Conservation (phyloP, 1,284 basidiomycete genomes). For the Amylostereum areolatum region DNA sequence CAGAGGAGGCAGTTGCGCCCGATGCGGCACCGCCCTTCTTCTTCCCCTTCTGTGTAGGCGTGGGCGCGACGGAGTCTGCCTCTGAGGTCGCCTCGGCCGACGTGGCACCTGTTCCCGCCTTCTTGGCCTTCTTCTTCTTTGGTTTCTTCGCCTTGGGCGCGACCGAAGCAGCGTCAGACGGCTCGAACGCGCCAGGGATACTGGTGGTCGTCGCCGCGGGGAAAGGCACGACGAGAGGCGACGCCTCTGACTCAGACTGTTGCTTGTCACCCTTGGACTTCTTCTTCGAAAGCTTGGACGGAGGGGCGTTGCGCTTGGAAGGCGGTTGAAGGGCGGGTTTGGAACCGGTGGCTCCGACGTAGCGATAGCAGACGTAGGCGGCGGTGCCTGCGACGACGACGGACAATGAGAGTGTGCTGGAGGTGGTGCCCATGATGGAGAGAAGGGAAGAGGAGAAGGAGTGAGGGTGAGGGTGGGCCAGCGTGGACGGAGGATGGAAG, state of each 20-base stretch:
- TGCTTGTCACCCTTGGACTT: conserved; percentile 31
- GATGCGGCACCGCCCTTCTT: conserved; percentile 12
- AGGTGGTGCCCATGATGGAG: conserved; percentile 40
- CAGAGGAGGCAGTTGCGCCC: conserved; percentile 13
- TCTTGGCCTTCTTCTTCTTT: conserved; percentile 43
- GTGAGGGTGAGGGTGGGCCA: too few species aligned
- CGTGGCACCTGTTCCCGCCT: conserved; percentile 20
- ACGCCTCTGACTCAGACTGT: conserved; percentile 9
- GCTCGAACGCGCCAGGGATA: conserved; percentile 42
- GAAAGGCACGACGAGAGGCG: conserved; percentile 29
- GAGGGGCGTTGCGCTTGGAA: conserved; percentile 11
- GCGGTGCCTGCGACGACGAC: conserved; percentile 38
- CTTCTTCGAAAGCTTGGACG: conserved; percentile 32
- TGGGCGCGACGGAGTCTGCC: conserved; percentile 2
- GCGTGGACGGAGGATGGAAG: too few species aligned
- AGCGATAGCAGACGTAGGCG: conserved; percentile 32
- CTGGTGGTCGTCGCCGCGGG: conserved; percentile 22
- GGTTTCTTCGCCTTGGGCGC: conserved; percentile 27
- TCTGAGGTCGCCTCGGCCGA: conserved; percentile 5
- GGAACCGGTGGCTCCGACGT: conserved; percentile 10
- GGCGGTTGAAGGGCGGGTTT: conserved; percentile 5
- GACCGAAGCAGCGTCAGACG: conserved; percentile 12
- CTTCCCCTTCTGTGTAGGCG: not conserved
- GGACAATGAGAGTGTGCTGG: conserved; percentile 37
- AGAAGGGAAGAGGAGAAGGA: too few species aligned